Evolutionary conservation across 768 basidiomycete species (phyloP).

Genomic region (Cystofilobasidium bisporidii): DNA sequence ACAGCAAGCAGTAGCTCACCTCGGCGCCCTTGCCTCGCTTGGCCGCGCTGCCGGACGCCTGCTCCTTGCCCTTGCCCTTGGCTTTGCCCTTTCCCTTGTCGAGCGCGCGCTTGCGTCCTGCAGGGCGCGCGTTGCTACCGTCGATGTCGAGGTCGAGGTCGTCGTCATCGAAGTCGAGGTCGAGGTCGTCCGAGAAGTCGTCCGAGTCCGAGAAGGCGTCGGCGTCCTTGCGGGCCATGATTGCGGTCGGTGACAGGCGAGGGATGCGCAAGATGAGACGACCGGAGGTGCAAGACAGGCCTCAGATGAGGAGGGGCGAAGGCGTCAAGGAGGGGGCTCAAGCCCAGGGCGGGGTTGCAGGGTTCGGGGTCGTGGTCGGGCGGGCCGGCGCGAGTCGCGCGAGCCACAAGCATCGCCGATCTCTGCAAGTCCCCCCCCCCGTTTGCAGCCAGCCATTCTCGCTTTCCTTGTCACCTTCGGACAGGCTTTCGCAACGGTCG

Average conservation of each 20-base stretch:
- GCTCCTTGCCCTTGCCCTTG: background rate
- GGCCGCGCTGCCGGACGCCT: background rate
- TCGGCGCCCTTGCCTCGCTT: background rate
- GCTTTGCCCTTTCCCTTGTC: constrained; percentile 25
- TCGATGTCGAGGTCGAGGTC: constrained; percentile 13
- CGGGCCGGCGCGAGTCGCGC: no score
- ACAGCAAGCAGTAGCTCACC: background rate
- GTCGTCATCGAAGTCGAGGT: constrained; percentile 12
- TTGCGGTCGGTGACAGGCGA: background rate
- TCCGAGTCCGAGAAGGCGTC: constrained; percentile 23
- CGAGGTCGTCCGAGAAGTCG: constrained; percentile 9
- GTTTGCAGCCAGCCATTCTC: no score
- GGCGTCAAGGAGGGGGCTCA: no score
- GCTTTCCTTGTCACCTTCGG: no score
- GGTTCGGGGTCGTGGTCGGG: no score
- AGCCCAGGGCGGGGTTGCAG: no score
- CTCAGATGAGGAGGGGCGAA: no score
- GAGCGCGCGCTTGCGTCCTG: background rate
- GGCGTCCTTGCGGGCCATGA: background rate
- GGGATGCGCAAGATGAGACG: background rate
- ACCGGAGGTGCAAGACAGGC: no score
- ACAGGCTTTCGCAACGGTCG: no score
- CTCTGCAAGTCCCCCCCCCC: no score
- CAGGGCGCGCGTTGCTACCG: background rate
- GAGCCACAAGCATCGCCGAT: no score